Evolutionary conservation across 2,329 filamentous ascomycete species (phyloP).

Genomic region (Aspergillus sp.): DNA sequence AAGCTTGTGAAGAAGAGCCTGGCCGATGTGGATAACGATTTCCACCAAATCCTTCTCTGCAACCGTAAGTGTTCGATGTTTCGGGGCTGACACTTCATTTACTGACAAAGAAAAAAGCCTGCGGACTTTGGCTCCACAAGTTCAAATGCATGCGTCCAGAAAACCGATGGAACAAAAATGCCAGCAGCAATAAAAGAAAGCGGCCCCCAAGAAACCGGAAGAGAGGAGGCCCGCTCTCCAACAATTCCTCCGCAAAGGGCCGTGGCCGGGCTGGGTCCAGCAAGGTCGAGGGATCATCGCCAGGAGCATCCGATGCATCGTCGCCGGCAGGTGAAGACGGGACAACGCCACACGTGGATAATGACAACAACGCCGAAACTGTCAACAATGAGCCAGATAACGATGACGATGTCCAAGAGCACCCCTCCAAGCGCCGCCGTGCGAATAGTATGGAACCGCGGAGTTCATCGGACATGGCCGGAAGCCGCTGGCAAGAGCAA

Average conservation of each 20-base stretch:
- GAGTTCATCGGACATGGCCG: constrained; percentile 30
- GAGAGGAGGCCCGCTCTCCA: constrained; percentile 30
- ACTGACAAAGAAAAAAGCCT: constrained; percentile 52
- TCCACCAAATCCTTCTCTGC: constrained; percentile 74
- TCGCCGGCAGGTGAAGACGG: constrained; percentile 36
- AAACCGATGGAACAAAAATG: constrained; percentile 73
- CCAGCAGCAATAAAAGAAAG: constrained; percentile 41
- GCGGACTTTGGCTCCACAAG: constrained; percentile 91
- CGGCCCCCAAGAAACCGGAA: constrained; percentile 35
- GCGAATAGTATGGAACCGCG: constrained; percentile 48
- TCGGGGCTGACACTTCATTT: background rate
- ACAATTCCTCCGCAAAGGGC: constrained; percentile 30
- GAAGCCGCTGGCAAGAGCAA: constrained; percentile 35
- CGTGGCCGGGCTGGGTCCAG: constrained; percentile 28
- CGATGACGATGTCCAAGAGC: constrained; percentile 28
- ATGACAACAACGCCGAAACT: constrained; percentile 12
- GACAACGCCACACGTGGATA: constrained; percentile 31
- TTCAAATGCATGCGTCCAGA: constrained; percentile 79
- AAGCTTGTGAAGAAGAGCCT: constrained; percentile 73
- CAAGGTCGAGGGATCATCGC: constrained; percentile 37
- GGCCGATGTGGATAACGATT: constrained; percentile 65
- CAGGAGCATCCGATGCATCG: constrained; percentile 36
- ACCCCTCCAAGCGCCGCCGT: constrained; percentile 41
- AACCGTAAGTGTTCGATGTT: constrained; percentile 63
- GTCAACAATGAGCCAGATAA: constrained; percentile 27